Conservation (phyloP, 2,329 filamentous ascomycete species). For the Pseudocercospora pini-densiflorae region DNA sequence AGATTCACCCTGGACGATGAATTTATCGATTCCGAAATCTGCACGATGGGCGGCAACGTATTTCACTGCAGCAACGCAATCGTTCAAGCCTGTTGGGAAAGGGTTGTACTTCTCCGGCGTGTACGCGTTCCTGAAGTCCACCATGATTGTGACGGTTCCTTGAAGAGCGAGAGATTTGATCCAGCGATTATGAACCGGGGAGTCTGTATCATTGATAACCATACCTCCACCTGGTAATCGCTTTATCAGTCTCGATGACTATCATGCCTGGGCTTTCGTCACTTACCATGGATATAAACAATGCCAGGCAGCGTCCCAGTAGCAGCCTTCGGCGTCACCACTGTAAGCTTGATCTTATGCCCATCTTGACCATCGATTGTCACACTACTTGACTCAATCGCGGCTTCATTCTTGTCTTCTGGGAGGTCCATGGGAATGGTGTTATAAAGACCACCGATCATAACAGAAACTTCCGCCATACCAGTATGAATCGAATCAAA, state of each 20-base stretch:
- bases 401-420: slow-evolving; percentile 22
- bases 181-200: slow-evolving; percentile 36
- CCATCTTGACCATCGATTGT: slow-evolving; percentile 28
- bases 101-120: slow-evolving; percentile 31
- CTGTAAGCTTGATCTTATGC: slow-evolving; percentile 29
- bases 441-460: slow-evolving; percentile 8
- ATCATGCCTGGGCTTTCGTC: neutral
- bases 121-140: slow-evolving; percentile 42
- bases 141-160: slow-evolving; percentile 32
- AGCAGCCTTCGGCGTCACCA: slow-evolving; percentile 20
- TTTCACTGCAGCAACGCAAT: slow-evolving; percentile 35
- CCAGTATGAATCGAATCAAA: neutral
- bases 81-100: slow-evolving; percentile 39
- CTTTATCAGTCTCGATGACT: slow-evolving; percentile 17
- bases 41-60: slow-evolving; percentile 31
- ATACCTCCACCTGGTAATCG: slow-evolving; percentile 34
- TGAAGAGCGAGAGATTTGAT: slow-evolving; percentile 31
- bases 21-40: slow-evolving; percentile 31
- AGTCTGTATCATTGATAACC: slow-evolving; percentile 28
- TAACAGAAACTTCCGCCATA: neutral
- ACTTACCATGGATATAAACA: slow-evolving; percentile 33
- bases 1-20: slow-evolving; percentile 39
- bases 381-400: slow-evolving; percentile 11
- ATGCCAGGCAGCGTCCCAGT: slow-evolving; percentile 28
- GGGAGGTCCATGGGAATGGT: slow-evolving; percentile 14